phyloP scores from a whole-genome alignment of 2,329 filamentous ascomycete genomes.

The Penicillium corylophilum region DNA sequence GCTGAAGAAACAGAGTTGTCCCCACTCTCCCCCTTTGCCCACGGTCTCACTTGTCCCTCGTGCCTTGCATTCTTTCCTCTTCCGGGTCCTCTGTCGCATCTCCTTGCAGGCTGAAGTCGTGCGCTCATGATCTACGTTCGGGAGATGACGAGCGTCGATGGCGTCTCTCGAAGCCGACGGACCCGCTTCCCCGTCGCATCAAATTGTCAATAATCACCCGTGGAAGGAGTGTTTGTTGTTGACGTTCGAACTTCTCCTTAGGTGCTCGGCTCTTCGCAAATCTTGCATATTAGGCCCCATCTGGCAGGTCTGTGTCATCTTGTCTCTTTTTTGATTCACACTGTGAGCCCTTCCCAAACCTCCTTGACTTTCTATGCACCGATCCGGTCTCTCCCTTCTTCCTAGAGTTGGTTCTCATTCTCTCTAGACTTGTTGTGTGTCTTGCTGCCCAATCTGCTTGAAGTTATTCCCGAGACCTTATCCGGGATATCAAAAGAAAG shows the following conservation, averaged over 20 bases:
- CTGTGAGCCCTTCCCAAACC: slow-evolving; percentile 17
- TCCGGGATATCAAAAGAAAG: slow-evolving; percentile 16
- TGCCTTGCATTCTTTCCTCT: slow-evolving; percentile 39
- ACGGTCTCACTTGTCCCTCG: slow-evolving; percentile 27
- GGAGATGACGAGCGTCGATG: slow-evolving; percentile 30
- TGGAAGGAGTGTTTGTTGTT: slow-evolving; percentile 34
- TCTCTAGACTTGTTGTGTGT: slow-evolving; percentile 22
- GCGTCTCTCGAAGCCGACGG: slow-evolving; percentile 23
- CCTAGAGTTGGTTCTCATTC: slow-evolving; percentile 37
- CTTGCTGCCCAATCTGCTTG: slow-evolving; percentile 32
- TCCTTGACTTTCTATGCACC: slow-evolving; percentile 27
- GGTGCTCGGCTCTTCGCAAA: slow-evolving; percentile 17
- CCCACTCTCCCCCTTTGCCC: slow-evolving; percentile 21
- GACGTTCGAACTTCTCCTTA: slow-evolving; percentile 28
- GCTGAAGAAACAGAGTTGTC: slow-evolving; percentile 20
- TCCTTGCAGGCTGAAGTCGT: slow-evolving; percentile 36
- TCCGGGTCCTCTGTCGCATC: slow-evolving; percentile 25
- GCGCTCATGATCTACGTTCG: slow-evolving; percentile 21
- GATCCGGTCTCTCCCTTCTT: slow-evolving; percentile 24
- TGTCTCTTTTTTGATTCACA: slow-evolving; percentile 20
- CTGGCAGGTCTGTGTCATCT: slow-evolving; percentile 20
- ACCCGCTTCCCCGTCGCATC: slow-evolving; percentile 24
- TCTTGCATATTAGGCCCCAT: slow-evolving; percentile 33
- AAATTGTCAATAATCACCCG: slow-evolving; percentile 2
- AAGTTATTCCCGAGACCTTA: slow-evolving; percentile 29